Conservation (phyloP, 306 rosid species). For the Casuarina glauca region DNA sequence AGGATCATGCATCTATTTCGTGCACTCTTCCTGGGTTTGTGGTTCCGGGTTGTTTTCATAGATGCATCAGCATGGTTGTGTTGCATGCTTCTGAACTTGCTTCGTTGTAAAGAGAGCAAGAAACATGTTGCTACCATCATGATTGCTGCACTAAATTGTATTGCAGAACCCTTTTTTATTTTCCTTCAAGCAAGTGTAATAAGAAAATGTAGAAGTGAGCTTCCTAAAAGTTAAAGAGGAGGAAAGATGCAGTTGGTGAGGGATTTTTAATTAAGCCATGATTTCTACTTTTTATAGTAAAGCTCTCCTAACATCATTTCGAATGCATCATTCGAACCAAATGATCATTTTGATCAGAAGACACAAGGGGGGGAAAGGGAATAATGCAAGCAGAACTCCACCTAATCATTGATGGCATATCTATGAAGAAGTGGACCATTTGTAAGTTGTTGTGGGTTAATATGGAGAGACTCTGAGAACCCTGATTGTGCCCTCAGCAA, state of each 20-base stretch:
- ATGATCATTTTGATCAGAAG: constrained; percentile 2
- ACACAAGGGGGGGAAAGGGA: background rate
- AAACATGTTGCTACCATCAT: background rate
- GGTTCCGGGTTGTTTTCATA: too few relatives aligned
- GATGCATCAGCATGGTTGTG: too few relatives aligned
- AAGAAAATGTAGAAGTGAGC: background rate
- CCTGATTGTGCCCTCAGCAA: background rate
- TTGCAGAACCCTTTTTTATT: background rate
- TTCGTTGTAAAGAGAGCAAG: background rate
- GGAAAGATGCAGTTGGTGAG: background rate
- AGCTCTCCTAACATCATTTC: background rate
- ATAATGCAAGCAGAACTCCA: background rate
- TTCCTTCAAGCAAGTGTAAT: background rate
- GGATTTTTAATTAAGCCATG: constrained; percentile 12
- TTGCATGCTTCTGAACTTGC: background rate
- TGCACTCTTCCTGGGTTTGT: background rate
- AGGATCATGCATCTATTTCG: background rate
- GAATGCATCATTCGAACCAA: background rate
- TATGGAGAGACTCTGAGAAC: too few relatives aligned
- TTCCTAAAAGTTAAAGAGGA: background rate
- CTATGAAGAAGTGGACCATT: background rate
- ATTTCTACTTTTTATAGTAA: background rate
- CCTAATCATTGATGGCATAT: background rate
- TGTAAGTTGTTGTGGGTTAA: background rate
- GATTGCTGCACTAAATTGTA: constrained; percentile 1